Conservation (phyloP, 2,329 filamentous ascomycete species). For the Stagonosporopsis chrysanthemi region DNA sequence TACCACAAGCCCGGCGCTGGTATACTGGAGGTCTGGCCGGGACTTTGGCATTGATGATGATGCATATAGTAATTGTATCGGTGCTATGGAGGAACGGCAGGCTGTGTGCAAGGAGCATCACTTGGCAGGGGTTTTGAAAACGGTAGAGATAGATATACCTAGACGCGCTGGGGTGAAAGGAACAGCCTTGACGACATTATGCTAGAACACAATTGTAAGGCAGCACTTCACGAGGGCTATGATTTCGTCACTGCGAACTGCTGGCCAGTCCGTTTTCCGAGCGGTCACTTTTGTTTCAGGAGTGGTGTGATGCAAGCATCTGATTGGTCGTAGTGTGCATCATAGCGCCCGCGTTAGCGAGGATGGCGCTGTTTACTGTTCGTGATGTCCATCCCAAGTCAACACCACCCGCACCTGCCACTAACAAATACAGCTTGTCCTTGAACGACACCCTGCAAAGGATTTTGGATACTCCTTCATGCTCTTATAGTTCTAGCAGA, state of each 20-base stretch:
- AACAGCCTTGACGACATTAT: not conserved
- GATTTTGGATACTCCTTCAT: conserved; percentile 26
- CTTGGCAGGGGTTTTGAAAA: conserved; percentile 27
- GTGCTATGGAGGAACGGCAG: conserved; percentile 42
- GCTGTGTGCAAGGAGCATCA: conserved; percentile 44
- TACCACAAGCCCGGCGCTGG: conserved; percentile 21
- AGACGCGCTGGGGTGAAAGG: not conserved
- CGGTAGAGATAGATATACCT: not conserved
- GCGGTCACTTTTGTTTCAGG: conserved; percentile 20
- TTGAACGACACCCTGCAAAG: conserved; percentile 19
- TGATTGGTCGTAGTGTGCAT: conserved; percentile 19
- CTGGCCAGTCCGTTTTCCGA: conserved; percentile 11
- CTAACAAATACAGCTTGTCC: conserved; percentile 12
- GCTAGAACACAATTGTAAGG: not conserved
- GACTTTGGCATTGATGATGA: conserved; percentile 52
- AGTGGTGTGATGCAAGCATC: conserved; percentile 13
- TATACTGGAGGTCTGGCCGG: conserved; percentile 46
- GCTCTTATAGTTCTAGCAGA: conserved; percentile 30
- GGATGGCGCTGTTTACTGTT: conserved; percentile 17
- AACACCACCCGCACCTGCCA: conserved; percentile 42
- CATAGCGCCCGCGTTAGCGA: conserved; percentile 17
- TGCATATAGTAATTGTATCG: conserved; percentile 58
- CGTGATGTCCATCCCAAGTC: conserved; percentile 17
- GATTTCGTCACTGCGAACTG: conserved; percentile 6
- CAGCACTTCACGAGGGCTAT: conserved; percentile 1